Percentiles rank a stretch among this genome's conserved stretches.
Conservation (phyloP, 192 early-diverging fungal genomes). For the Thamnidium elegans region DNA sequence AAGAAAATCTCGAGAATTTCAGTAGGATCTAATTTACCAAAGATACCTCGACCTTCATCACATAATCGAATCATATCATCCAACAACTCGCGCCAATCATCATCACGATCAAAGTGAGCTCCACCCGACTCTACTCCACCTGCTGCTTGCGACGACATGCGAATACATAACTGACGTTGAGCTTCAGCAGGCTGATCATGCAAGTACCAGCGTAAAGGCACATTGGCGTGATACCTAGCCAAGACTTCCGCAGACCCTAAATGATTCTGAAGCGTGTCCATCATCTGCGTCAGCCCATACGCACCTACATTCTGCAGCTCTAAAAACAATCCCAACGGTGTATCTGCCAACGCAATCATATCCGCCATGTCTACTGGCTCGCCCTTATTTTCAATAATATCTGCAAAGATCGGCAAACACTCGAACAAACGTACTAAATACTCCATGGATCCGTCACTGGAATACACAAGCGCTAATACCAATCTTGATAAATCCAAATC, state of each 20-base stretch:
- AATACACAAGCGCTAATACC: constrained; percentile 47
- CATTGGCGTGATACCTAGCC: constrained; percentile 52
- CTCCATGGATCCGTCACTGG: constrained; percentile 43
- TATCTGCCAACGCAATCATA: constrained; percentile 16
- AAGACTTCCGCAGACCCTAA: constrained; percentile 60
- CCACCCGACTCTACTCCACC: constrained; percentile 50
- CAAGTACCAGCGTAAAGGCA: constrained; percentile 60
- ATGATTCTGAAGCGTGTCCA: constrained; percentile 58
- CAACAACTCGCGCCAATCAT: constrained; percentile 63
- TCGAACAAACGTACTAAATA: constrained; percentile 52
- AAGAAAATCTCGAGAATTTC: constrained; percentile 64
- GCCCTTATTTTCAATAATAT: constrained; percentile 25
- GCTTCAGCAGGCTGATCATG: constrained; percentile 42
- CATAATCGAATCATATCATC: constrained; percentile 62
- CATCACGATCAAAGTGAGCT: constrained; percentile 54
- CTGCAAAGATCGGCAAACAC: constrained; percentile 51
- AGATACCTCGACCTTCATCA: constrained; percentile 46
- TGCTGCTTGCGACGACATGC: constrained; percentile 52
- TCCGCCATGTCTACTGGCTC: constrained; percentile 8
- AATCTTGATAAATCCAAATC: constrained; percentile 50
- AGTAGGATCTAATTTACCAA: constrained; percentile 47
- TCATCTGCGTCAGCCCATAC: constrained; percentile 40
- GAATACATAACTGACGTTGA: constrained; percentile 59
- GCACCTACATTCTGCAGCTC: constrained; percentile 27
- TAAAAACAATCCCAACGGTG: constrained; percentile 29